These are phyloP conservation scores for Parathielavia appendiculata DNA, from an alignment of 495 filamentous ascomycete genomes.

Conservation along the genomic window DNA sequence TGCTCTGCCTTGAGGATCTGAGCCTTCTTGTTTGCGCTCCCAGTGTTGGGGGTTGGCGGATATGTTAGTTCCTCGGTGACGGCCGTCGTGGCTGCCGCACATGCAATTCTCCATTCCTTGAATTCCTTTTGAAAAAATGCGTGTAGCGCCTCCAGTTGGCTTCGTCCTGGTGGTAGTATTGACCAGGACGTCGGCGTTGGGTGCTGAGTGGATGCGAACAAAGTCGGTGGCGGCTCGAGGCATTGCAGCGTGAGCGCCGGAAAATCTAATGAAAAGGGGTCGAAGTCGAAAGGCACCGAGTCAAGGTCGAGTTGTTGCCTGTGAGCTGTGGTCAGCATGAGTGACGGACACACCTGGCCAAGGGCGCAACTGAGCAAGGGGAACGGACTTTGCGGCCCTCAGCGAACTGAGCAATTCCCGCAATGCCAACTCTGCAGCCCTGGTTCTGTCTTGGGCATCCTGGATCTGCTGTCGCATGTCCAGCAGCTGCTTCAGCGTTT, in stretches of 20 bases:
- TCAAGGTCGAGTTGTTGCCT: conserved; percentile 43
- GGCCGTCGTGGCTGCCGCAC: conserved; percentile 38
- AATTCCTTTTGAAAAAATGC: conserved; percentile 61
- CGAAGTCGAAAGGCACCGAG: conserved; percentile 69
- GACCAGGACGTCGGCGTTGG: conserved; percentile 69
- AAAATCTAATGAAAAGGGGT: conserved; percentile 73
- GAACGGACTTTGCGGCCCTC: conserved; percentile 66
- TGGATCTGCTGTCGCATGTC: conserved; percentile 52
- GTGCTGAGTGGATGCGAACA: conserved; percentile 68
- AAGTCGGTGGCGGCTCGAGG: conserved; percentile 68
- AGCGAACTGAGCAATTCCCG: conserved; percentile 72
- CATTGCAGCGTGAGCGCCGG: conserved; percentile 75
- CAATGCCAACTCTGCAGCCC: conserved; percentile 78
- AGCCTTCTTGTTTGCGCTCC: conserved; percentile 41
- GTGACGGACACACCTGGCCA: conserved; percentile 20
- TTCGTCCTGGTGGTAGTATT: conserved; percentile 60
- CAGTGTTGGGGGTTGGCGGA: conserved; percentile 25
- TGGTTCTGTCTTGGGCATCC: conserved; percentile 64
- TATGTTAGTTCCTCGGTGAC: conserved; percentile 40
- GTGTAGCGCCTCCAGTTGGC: conserved; percentile 65
- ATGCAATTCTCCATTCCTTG: conserved; percentile 52
- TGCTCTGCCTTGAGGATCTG: conserved; percentile 37
- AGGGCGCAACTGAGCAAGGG: background rate
- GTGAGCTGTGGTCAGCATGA: conserved; percentile 26
- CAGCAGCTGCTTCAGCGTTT: conserved; percentile 52